Base-by-base conservation (phyloP, 2,329 filamentous ascomycete genomes). In the Didymellaceae sp. region DNA sequence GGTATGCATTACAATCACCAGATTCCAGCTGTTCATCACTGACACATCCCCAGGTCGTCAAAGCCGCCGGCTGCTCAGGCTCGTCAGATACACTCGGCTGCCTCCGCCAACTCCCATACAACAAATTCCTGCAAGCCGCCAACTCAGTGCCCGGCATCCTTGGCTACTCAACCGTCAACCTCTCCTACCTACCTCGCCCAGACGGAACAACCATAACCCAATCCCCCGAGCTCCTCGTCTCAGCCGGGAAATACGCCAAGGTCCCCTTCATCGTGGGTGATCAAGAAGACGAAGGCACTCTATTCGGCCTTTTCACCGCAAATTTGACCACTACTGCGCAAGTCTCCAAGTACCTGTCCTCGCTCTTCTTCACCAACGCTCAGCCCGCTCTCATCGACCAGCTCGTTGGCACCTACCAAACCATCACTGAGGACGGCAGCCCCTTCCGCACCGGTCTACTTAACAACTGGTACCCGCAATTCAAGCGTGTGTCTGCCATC, bases 251-350 rank as follows among this genome's bases (percentile, higher is more conserved):
- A 54, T 86, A 83, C 55, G 79, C 84, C 6, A 77, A 78, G 10
- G 80, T 87, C 0, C 85, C 85, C 2, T 80, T 86, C 65, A 86
- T 87, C 47, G 81, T 88, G 30, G 88, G 89, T 32, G 82, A 90
- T 65, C 87, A 91, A 70, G 88, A 92, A 75, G 89, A 93, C 65
- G 89, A 93, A 71, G 88, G 89, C 14, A 91, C 89, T 0, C 71
- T 92, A 2, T 91, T 92, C 66, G 78, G 85, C 5, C 77, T 92
- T 25, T 86, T 87, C 68, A 87, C 89, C 57, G 66, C 72, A 24
- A 90, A 91, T 67, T 75, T 92, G 41, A 88, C 83, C 8, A 87
- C 80, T 1, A 83, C 79, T 0, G 73, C 74, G 1, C 72, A 84
- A 5, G 59, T 92, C 0, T 78, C 84, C 25, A 74, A 80, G 14